These are phyloP conservation scores for Kuraishia ogatae DNA, from an alignment of 805 yeast genomes.

Conservation along the genomic window DNA sequence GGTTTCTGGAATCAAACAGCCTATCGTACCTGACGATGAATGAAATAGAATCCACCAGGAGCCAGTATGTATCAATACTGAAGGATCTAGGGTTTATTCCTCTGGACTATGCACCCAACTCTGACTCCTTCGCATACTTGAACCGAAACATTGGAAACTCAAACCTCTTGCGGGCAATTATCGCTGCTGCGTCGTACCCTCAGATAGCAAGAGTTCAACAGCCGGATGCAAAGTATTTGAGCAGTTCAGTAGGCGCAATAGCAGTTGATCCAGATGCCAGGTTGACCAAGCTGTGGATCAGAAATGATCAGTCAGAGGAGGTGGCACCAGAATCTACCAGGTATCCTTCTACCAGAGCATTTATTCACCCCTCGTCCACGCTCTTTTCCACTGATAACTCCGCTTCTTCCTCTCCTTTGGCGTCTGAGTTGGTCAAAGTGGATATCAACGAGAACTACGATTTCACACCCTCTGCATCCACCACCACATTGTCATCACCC, in stretches of 20 bases:
- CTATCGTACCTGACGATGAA: constrained; percentile 57
- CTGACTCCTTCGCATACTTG: constrained; percentile 17
- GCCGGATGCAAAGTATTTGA: constrained; percentile 72
- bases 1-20: constrained; percentile 46
- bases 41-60: constrained; percentile 63
- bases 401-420: background rate
- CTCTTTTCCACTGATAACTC: constrained; percentile 43
- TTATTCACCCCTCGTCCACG: constrained; percentile 81
- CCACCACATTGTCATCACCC: constrained; percentile 12
- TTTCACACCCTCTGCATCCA: constrained; percentile 27
- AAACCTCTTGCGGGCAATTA: constrained; percentile 51
- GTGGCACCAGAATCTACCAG: constrained; percentile 1
- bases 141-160: constrained; percentile 45
- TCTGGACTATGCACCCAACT: constrained; percentile 26
- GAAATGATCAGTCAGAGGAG: constrained; percentile 41
- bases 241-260: constrained; percentile 69
- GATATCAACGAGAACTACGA: constrained; percentile 23
- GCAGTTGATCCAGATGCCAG: constrained; percentile 81
- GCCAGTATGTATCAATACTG: constrained; percentile 62
- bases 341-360: constrained; percentile 60
- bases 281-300: constrained; percentile 62
- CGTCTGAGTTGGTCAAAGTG: constrained; percentile 1
- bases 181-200: constrained; percentile 81
- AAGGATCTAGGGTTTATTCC: constrained; percentile 76
- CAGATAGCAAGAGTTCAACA: constrained; percentile 70